phyloP scores from a whole-genome alignment of 345 rosid species.

The Populus deltoides region DNA sequence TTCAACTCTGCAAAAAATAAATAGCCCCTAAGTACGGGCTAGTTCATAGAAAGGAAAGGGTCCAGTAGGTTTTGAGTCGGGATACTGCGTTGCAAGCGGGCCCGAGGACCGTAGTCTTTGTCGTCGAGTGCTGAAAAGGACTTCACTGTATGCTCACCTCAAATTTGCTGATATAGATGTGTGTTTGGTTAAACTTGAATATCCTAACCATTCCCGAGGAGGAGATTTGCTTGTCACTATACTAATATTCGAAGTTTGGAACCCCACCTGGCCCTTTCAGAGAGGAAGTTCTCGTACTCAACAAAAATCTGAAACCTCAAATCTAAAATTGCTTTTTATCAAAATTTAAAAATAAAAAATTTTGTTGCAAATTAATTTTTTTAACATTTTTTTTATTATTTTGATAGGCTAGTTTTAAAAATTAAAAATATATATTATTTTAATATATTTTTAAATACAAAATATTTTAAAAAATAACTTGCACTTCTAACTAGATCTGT shows the following conservation, averaged over 20 bases:
- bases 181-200: background rate
- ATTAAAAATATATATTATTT: no score
- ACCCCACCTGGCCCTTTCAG: background rate
- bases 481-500: no score
- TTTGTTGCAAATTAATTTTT: no score
- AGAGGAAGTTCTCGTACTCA: background rate
- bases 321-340: no score
- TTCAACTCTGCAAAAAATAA: no score
- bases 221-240: background rate
- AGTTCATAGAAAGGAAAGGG: background rate
- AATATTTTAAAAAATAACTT: no score
- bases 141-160: background rate
- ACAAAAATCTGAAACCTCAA: background rate
- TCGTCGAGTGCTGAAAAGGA: background rate
- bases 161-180: background rate
- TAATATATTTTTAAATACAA: no score
- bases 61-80: background rate
- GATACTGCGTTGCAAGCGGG: background rate
- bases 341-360: no score
- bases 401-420: accelerated
- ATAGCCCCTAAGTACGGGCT: background rate
- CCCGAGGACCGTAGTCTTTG: background rate
- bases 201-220: background rate
- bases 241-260: background rate
- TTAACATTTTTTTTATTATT: no score